Evolutionary conservation across 2,329 filamentous ascomycete species (phyloP), one percentile per base, ranked within the genome.

Genomic region (Aureobasidium sp.): DNA sequence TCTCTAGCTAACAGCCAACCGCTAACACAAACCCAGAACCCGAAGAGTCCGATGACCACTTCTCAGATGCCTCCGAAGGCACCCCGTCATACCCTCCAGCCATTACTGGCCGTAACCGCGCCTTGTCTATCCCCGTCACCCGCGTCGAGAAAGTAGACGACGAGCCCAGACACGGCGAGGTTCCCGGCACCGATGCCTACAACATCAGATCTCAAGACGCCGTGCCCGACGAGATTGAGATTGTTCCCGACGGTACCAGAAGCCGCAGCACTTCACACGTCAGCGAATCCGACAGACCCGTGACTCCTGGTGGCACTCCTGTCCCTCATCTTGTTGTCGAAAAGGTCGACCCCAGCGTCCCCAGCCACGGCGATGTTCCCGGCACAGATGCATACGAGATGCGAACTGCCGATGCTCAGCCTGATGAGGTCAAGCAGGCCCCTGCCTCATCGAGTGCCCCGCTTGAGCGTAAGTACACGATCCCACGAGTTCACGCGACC

Each of bases 41-140:
- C 15, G 43, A 74, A 69, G 76, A 70, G 49, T 80, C 79, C 42
- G 79, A 79, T 61, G 84, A 86, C 63, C 81, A 86, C 72, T 87
- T 86, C 71, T 85, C 83, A 49, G 84, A 86, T 68, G 84, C 84
- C 60, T 82, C 78, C 45, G 84, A 86, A 75, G 84, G 82, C 66
- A 72, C 73, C 47, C 63, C 66, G 33, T 68, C 68, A 69, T 71
- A 58, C 76, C 64, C 64, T 13, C 53, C 61, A 49, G 83, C 81
- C 10, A 79, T 81, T 57, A 47, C 42, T 3, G 55, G 55, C 11
- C 55, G 55, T 10, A 58, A 58, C 35, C 55, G 55, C 19, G 55
- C 55, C 19, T 11, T 58, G 10, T 58, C 55, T 17, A 78, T 85
- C 60, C 84, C 84, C 27, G 77, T 78, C 55, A 86, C 83, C n/a